Conservation (phyloP, 2,329 filamentous ascomycete genomes). For the Ceratocystis cacaofunesta region DNA sequence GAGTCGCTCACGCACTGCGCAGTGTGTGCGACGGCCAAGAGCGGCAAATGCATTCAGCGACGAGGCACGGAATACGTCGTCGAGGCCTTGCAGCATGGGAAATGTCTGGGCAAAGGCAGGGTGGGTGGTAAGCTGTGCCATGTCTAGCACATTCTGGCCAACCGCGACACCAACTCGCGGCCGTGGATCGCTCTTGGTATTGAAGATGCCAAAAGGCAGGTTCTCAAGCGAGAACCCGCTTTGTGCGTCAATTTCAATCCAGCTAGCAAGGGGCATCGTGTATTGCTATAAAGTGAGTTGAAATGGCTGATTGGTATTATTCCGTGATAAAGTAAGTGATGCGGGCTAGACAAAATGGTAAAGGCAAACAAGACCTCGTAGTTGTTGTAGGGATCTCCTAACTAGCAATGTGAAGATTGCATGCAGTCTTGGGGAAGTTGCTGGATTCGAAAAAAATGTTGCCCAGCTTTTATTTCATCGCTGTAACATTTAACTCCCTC, state of each 20-base stretch:
- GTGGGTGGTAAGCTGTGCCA: constrained; percentile 24
- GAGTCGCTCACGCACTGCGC: constrained; percentile 50
- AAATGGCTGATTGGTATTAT: background rate
- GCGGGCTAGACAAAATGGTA: background rate
- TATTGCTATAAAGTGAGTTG: background rate
- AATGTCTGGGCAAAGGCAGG: constrained; percentile 16
- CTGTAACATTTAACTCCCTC: too few relatives aligned
- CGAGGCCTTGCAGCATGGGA: constrained; percentile 3
- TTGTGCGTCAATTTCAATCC: constrained; percentile 21
- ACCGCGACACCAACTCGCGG: constrained; percentile 54
- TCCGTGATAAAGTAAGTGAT: background rate
- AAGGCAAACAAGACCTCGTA: background rate
- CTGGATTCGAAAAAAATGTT: background rate
- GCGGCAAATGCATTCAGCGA: constrained; percentile 57
- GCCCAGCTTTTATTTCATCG: background rate
- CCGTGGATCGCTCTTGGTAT: constrained; percentile 34
- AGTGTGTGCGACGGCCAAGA: constrained; percentile 48
- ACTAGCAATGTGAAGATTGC: background rate
- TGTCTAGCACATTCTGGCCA: constrained; percentile 50
- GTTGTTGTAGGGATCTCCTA: background rate
- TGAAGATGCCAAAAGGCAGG: constrained; percentile 63
- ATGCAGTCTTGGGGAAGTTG: background rate
- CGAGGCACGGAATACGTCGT: constrained; percentile 26
- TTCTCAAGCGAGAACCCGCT: constrained; percentile 52
- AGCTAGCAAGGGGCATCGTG: constrained; percentile 15